Conservation (phyloP, 2,329 filamentous ascomycete genomes). For the Apiospora kogelbergensis region DNA sequence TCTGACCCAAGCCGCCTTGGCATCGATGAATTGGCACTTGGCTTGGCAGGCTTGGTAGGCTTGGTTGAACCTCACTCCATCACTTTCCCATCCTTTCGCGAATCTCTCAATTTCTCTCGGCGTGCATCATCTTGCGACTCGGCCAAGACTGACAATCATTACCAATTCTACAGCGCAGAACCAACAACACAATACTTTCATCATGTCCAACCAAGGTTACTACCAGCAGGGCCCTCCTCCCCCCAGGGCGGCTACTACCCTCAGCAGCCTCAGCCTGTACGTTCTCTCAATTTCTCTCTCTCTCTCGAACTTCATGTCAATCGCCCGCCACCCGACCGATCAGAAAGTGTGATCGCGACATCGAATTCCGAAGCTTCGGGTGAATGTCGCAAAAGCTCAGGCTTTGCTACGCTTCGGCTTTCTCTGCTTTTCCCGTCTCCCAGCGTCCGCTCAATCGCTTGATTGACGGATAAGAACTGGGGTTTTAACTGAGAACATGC, state of each 20-base stretch:
- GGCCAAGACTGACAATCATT: background rate
- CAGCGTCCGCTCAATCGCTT: background rate
- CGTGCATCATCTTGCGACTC: background rate
- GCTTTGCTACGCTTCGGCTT: background rate
- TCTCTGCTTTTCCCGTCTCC: background rate
- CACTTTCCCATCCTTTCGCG: background rate
- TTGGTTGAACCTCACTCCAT: background rate
- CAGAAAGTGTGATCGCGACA: background rate
- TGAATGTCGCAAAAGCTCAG: background rate
- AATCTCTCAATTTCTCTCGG: background rate
- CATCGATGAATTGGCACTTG: background rate
- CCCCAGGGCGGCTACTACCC: slow-evolving; percentile 35
- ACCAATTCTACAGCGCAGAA: background rate
- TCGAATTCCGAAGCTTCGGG: background rate
- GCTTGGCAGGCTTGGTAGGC: slow-evolving; percentile 3
- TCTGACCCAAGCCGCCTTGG: background rate
- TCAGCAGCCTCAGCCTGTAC: slow-evolving; percentile 44
- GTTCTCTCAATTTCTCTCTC: slow-evolving; percentile 21
- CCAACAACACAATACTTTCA: slow-evolving; percentile 12
- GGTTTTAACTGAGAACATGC: background rate
- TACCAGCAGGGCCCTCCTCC: slow-evolving; percentile 33
- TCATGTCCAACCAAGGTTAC: slow-evolving; percentile 32
- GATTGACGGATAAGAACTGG: background rate
- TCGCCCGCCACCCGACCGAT: background rate
- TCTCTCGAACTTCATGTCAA: slow-evolving; percentile 7